Evolutionary conservation across 2,329 filamentous ascomycete genomes (phyloP), one percentile per base, ranked within the genome.

Genomic region (Pseudonectria foliicola): DNA sequence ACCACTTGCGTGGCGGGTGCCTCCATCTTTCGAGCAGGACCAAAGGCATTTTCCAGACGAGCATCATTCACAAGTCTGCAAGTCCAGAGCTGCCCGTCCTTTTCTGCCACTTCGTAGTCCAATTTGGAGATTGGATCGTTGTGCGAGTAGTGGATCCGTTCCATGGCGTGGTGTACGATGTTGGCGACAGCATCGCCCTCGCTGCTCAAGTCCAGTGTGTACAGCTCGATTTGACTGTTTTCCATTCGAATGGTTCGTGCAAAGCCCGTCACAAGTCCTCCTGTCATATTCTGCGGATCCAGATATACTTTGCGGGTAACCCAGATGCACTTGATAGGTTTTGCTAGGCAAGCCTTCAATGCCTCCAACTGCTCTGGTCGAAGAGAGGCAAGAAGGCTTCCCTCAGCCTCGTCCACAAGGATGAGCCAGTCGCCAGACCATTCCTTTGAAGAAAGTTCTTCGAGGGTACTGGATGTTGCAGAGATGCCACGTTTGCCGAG

Each of bases 91-190:
- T 49, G 44, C 1, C 46, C 46, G 2, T 49, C 44, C 12, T 43
- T 49, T 31, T 49, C 46, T 15, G 46, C 46, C 24, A 49, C 42
- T 23, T 49, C 46, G 4, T 49, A 49, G 29, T 49, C 46, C 29
- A 49, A 4, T 7, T 28, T 48, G 7, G 46, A 49, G 12, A 49
- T 49, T 6, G 46, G 44, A 18, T 49, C 46, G 5, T 32, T 34
- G 7, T 49, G 44, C 1, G 46, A 45, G 35, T 45, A 45, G n/a
- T 49, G 42, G 0, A 36, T 33, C 2, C 46, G 35, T 13, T 49
- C 46, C 35, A 49, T 34, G 14, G 38, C 44, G 13, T 44, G 46
- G 11, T 39, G 34, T 26, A 49, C 34, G 31, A 48, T 27, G 11
- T 41, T 38, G 21, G 37, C 23, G 4, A 29, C 13, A 5, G 12